Base-by-base conservation (phyloP, 148 eudicot genomes). In the Diospyros lotus region DNA sequence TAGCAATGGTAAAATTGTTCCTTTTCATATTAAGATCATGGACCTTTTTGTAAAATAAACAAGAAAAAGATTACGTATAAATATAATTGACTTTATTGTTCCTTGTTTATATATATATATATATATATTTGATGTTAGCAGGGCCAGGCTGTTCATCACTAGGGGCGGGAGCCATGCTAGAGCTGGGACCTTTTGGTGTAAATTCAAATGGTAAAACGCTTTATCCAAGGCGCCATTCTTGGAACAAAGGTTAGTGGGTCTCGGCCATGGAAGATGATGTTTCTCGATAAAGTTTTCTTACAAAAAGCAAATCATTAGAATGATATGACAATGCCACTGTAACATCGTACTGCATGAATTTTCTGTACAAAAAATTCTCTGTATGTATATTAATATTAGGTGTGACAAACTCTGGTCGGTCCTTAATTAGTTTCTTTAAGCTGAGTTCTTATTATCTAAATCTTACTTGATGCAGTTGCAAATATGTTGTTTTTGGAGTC, bases 61-160 rank as follows among this genome's bases (percentile, higher is more conserved):
- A 28, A 28, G 28, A 28, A 28, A 28, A 28, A 28, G 28, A 28
- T 28, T 28, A 28, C 28, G 28, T 28, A 28, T 28, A 28, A 28
- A 28, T 28, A 28, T 28, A 28, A 28, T 28, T 28, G 0, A 28
- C 28, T 28, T 28, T 0, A 28, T 28, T 28, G 28, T 28, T 28
- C 28, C 28, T 28, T 28, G 28, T 28, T 28, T 28, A 28, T 28
- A 28, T 28, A 28, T 28, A 28, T 28, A 28, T 28, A 28, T 28
- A 28, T 28, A 28, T 28, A 28, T 28, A 28, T 40, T 5, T 12
- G 4, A 60, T 60, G 1, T 41, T 15, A 50, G 18, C 78, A 86
- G 89, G 87, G 50, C 87, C 87, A 4, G 89, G 89, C 28, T 86
- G 89, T 78, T 86, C 89, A 5, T 86, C 89, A 4, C 63, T 86